Conservation (phyloP, 352 stramenopile species). For the Phytophthora ramorum region DNA sequence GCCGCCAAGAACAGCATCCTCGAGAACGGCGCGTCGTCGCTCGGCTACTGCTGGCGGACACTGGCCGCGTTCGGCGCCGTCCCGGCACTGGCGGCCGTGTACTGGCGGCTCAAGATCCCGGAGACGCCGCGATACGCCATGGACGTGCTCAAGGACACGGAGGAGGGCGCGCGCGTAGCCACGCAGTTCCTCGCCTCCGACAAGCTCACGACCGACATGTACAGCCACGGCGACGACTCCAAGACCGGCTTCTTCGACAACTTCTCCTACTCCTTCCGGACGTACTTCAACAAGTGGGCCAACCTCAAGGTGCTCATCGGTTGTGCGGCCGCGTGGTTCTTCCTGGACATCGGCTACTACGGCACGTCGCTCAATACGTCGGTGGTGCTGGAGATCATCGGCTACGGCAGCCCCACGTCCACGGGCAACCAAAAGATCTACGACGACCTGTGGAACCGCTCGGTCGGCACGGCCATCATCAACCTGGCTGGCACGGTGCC, state of each 20-base stretch:
- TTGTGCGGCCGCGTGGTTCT: conserved; percentile 61
- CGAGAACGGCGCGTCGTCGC: conserved; percentile 42
- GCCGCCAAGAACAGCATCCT: conserved; percentile 38
- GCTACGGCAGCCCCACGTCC: conserved; percentile 39
- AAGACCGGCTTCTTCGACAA: conserved; percentile 49
- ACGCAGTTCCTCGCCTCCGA: conserved; percentile 44
- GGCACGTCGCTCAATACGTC: conserved; percentile 60
- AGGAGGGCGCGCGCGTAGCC: conserved; percentile 34
- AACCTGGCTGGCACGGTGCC: conserved; percentile 60
- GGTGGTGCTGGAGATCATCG: conserved; percentile 52
- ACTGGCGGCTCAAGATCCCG: conserved; percentile 55
- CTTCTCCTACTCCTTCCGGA: conserved; percentile 44
- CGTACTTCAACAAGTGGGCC: conserved; percentile 46
- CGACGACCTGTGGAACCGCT: conserved; percentile 50
- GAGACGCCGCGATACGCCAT: conserved; percentile 55
- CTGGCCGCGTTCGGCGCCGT: conserved; percentile 51
- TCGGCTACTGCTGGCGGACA: conserved; percentile 58
- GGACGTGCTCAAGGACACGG: conserved; percentile 49
- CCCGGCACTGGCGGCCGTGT: conserved; percentile 47
- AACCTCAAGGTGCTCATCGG: conserved; percentile 59
- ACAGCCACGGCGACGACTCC: conserved; percentile 44
- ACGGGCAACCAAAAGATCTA: conserved; percentile 59
- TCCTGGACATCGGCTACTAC: conserved; percentile 72
- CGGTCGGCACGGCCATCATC: conserved; percentile 52
- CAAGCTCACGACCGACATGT: conserved; percentile 49